A percentile compares a stretch with the other conserved stretches of the same genome.
Conservation (phyloP, 1,139 yeast species). For the Geotrichum siamense region DNA sequence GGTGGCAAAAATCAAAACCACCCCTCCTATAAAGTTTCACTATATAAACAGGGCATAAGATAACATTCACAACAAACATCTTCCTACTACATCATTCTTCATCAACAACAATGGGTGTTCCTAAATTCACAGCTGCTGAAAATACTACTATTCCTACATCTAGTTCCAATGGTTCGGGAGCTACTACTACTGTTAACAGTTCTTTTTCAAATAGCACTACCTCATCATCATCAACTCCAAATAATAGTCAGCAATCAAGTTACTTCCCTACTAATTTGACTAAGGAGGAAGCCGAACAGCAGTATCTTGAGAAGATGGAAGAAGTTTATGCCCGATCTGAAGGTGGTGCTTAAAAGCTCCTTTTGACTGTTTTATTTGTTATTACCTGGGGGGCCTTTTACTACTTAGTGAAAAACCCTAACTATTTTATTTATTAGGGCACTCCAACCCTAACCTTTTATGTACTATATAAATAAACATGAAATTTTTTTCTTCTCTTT, state of each 20-base stretch:
- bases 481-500: background rate
- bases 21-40: too few relatives aligned
- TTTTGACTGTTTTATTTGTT: too few relatives aligned
- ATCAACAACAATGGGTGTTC: background rate
- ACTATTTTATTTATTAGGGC: too few relatives aligned
- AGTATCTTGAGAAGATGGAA: slow-evolving; percentile 11
- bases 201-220: background rate
- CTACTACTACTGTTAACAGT: background rate
- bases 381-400: too few relatives aligned
- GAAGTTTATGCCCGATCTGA: slow-evolving; percentile 13
- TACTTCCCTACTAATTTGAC: slow-evolving; percentile 4
- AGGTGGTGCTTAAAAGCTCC: slow-evolving; percentile 8
- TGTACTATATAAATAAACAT: background rate
- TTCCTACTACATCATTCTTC: too few relatives aligned
- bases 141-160: too few relatives aligned
- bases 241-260: background rate
- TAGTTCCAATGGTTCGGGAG: too few relatives aligned
- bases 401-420: background rate
- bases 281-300: slow-evolving; percentile 9
- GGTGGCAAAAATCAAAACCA: too few relatives aligned
- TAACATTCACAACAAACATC: too few relatives aligned
- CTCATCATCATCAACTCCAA: background rate
- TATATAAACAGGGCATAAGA: too few relatives aligned
- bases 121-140: background rate
- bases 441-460: slow-evolving; percentile 1